phyloP scores from a whole-genome alignment of 257 asterid species.

The Ajuga chamaepitys region DNA sequence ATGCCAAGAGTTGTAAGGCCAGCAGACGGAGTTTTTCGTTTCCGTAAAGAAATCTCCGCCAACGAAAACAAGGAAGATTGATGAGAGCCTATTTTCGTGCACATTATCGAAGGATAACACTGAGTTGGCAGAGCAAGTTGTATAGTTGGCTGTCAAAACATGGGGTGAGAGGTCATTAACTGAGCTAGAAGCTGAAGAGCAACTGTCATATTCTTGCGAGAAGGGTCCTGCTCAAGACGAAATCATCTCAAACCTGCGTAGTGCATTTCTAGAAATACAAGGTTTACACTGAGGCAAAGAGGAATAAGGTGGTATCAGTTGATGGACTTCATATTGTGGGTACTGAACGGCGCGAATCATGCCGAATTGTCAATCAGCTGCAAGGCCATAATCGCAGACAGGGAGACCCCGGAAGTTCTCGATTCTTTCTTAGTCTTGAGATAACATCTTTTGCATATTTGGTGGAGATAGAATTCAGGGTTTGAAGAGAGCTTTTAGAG shows the following conservation, averaged over 20 bases:
- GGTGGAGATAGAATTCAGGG: slow-evolving; percentile 99
- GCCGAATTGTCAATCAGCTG: slow-evolving; percentile 97
- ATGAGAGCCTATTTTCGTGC: slow-evolving; percentile 81
- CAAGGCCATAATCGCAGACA: slow-evolving; percentile 99
- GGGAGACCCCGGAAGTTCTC: slow-evolving; percentile 99
- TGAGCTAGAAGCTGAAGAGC: slow-evolving; percentile 97
- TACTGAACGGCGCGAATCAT: slow-evolving; percentile 96
- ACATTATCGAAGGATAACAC: slow-evolving; percentile 61
- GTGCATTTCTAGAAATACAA: slow-evolving; percentile 78
- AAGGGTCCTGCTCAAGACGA: slow-evolving; percentile 98
- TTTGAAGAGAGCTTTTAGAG: slow-evolving; percentile 96
- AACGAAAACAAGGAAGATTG: slow-evolving; percentile 90
- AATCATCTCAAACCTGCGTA: slow-evolving; percentile 73
- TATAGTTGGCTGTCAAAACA: slow-evolving; percentile 67
- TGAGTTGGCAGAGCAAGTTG: slow-evolving; percentile 81
- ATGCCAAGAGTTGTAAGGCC: slow-evolving; percentile 97
- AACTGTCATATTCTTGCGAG: slow-evolving; percentile 91
- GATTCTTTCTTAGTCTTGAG: slow-evolving; percentile 98
- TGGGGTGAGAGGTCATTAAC: slow-evolving; percentile 90
- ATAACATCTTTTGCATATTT: slow-evolving; percentile 89
- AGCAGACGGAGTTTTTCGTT: slow-evolving; percentile 79
- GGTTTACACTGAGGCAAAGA: slow-evolving; percentile 72
- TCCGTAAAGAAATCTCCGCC: slow-evolving; percentile 88
- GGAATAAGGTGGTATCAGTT: slow-evolving; percentile 80
- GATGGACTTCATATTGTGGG: slow-evolving; percentile 99